Percentiles rank a stretch among this genome's conserved stretches.
Evolutionary conservation across 768 basidiomycete genomes (phyloP).

Genomic region (Dioszegia hungarica): DNA sequence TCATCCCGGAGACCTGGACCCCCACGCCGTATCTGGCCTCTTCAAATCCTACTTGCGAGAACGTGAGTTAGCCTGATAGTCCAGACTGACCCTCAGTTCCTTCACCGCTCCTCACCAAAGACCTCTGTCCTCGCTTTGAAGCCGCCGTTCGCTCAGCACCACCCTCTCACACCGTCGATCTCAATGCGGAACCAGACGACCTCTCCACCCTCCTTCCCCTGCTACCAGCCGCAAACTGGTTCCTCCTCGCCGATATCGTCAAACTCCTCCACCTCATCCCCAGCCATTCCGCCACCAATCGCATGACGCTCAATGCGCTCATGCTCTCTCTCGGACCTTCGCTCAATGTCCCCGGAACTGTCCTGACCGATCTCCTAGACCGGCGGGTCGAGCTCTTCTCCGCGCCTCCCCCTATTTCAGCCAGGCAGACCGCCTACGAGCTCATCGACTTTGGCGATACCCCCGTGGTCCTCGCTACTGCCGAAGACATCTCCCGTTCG

Average conservation of each 20-base stretch:
- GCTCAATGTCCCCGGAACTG: constrained; percentile 38
- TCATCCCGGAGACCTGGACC: constrained; percentile 81
- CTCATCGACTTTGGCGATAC: constrained; percentile 38
- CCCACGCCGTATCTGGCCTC: constrained; percentile 85
- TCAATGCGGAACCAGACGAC: constrained; percentile 1
- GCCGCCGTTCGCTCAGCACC: constrained; percentile 55
- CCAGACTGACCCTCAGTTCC: constrained; percentile 60
- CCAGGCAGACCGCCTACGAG: constrained; percentile 12
- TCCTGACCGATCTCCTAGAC: constrained; percentile 39
- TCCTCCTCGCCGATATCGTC: constrained; percentile 71
- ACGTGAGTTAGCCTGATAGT: constrained; percentile 57
- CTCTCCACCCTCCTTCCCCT: constrained; percentile 2
- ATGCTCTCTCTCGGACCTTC: constrained; percentile 78
- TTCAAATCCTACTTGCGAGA: constrained; percentile 92
- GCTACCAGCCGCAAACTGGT: constrained; percentile 76
- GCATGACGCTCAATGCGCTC: constrained; percentile 89
- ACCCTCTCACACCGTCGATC: constrained; percentile 22
- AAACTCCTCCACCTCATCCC: constrained; percentile 69
- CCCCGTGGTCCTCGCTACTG: constrained; percentile 8
- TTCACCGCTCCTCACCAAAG: constrained; percentile 72
- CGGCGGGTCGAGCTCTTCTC: constrained; percentile 29
- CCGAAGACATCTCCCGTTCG: not conserved
- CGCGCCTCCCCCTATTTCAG: constrained; percentile 17
- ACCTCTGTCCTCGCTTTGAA: constrained; percentile 71
- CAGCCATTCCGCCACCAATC: constrained; percentile 64